phyloP scores from a whole-genome alignment of 306 rosid genomes.

The Betula pendula region DNA sequence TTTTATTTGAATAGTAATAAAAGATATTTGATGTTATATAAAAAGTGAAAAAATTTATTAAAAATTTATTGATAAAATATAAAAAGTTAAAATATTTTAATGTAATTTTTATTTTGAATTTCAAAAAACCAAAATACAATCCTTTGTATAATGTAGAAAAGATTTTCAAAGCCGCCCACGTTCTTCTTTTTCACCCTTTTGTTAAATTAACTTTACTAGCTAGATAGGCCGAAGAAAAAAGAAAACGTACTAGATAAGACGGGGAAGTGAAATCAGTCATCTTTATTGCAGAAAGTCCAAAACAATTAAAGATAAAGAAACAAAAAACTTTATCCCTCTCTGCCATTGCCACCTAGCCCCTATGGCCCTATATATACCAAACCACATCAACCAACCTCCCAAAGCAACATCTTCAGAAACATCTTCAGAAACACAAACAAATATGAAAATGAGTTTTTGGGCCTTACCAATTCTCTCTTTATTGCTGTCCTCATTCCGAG shows the following conservation, averaged over 20 bases:
- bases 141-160: too few relatives aligned
- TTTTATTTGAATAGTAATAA: too few relatives aligned
- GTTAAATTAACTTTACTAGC: too few relatives aligned
- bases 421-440: neutral
- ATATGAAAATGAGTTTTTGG: neutral
- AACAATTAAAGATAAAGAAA: neutral
- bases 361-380: neutral
- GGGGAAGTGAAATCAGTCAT: neutral
- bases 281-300: neutral
- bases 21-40: too few relatives aligned
- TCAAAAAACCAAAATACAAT: too few relatives aligned
- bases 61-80: too few relatives aligned
- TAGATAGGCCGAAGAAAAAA: too few relatives aligned
- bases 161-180: neutral
- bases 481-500: slow-evolving; percentile 9
- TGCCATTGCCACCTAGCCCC: too few relatives aligned
- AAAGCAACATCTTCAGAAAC: too few relatives aligned
- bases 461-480: neutral
- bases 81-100: too few relatives aligned
- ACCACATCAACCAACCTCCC: neutral
- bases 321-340: neutral
- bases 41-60: too few relatives aligned
- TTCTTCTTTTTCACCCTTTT: neutral
- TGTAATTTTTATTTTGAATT: too few relatives aligned
- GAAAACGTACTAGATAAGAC: neutral